A percentile compares a stretch with the other conserved stretches of the same genome.
Evolutionary conservation across 2,329 filamentous ascomycete genomes (phyloP).

Genomic region (Fusarium sp.): DNA sequence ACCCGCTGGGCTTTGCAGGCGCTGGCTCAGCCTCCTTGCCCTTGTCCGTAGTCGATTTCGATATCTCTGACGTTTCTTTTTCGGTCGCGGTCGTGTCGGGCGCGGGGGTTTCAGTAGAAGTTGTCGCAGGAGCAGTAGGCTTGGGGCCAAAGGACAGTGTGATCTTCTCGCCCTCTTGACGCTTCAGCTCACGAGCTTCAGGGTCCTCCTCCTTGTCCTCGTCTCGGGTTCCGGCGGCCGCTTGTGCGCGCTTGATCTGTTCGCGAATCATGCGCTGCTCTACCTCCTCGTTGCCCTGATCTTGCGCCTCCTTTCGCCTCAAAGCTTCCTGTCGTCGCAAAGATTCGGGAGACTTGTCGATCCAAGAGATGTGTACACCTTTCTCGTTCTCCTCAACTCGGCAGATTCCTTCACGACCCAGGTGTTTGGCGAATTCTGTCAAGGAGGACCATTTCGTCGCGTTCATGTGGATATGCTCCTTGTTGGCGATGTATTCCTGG

Average conservation of each 20-base stretch:
- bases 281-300: constrained; percentile 90
- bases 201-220: constrained; percentile 56
- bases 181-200: constrained; percentile 63
- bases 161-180: constrained; percentile 80
- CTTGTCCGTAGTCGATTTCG: constrained; percentile 14
- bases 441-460: constrained; percentile 88
- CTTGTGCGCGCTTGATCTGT: constrained; percentile 83
- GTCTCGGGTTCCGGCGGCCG: constrained; percentile 57
- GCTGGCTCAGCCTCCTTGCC: constrained; percentile 27
- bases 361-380: constrained; percentile 87
- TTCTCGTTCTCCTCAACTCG: constrained; percentile 90
- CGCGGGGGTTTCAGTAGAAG: constrained; percentile 33
- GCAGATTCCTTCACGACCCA: constrained; percentile 89
- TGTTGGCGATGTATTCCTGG: constrained; percentile 89
- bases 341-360: constrained; percentile 91
- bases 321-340: constrained; percentile 84
- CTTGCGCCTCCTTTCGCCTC: constrained; percentile 84
- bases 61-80: constrained; percentile 11
- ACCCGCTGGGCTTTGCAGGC: constrained; percentile 48
- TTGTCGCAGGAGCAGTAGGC: constrained; percentile 35
- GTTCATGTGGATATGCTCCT: constrained; percentile 94
- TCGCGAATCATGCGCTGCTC: constrained; percentile 86
- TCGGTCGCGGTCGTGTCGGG: constrained; percentile 16
- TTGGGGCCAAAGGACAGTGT: constrained; percentile 74
- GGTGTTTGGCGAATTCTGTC: constrained; percentile 88